Evolutionary conservation across 306 rosid genomes (phyloP), one percentile per base, ranked within the genome.

Genomic region (Begonia fuchsioides): DNA sequence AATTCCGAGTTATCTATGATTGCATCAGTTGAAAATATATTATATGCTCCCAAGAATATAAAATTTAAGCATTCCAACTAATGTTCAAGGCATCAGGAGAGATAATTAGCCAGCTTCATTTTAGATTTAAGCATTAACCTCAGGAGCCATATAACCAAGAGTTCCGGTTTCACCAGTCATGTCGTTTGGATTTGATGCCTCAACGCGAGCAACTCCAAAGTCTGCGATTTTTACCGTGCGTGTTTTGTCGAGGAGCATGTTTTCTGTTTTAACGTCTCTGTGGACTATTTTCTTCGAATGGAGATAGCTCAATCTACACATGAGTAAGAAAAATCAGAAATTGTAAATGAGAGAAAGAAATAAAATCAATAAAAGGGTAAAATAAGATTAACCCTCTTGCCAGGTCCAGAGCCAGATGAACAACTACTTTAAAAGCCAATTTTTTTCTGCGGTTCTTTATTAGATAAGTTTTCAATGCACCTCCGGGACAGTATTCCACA

Each of bases 101-200:
- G 55, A n/a, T 41, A 43, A 6, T 32, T 47, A 10, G 63, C 47
- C 50, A 46, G 51, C 5, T 26, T 26, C 32, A 26, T 26, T 26
- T 26, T 26, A 26, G 32, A 26, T 5, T 51, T 52, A 51, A 66
- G 66, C 15, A 20, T 56, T 58, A 78, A 90, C 97, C 97, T 90
- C 97, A 7, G 97, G 97, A 64, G 97, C 97, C 97, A 90, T 76
- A 61, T 90, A 90, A 52, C 90, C 93, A 10, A 88, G 80, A 51
- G 87, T 84, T 79, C 95, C 93, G 8, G 97, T 90, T 75, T 90
- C 97, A 14, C 97, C 97, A 11, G 97, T 90, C 97, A 90, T 90
- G 68, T 90, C 97, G 55, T 90, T 77, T 60, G 97, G 97, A 77
- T 90, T 90, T 47, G 97, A 90, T 18, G 97, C 97, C 75, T 90